Conservation (phyloP, 169 alveolate genomes). For the Plasmodium sp. region DNA sequence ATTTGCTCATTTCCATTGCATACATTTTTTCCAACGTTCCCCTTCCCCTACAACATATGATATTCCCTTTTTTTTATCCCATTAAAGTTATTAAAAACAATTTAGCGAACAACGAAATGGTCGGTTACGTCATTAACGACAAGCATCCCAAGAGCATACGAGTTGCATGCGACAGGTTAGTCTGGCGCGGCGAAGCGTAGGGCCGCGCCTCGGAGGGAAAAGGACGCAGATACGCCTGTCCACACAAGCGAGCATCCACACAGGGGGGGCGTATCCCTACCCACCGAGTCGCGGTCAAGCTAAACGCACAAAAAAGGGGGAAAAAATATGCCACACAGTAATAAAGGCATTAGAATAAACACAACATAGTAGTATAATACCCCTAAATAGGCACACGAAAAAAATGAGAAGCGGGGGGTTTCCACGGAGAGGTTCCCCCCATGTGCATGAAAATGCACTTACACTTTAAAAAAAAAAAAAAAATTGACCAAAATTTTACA, state of each 20-base stretch:
- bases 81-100: slow-evolving; percentile 85
- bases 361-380: neutral
- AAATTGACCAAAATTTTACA: neutral
- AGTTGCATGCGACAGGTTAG: slow-evolving; percentile 91
- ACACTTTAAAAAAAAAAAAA: neutral
- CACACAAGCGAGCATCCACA: neutral
- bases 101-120: slow-evolving; percentile 89
- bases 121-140: slow-evolving; percentile 93
- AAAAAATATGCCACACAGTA: neutral
- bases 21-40: neutral
- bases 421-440: neutral
- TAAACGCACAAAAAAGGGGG: neutral
- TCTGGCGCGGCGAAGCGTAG: neutral
- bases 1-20: neutral
- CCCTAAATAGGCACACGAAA: neutral
- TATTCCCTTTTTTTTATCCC: neutral
- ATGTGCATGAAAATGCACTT: neutral
- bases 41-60: neutral
- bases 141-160: slow-evolving; percentile 93
- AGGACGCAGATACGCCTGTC: neutral
- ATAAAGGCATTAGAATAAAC: neutral
- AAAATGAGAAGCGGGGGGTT: neutral
- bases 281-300: neutral
- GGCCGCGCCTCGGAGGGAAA: neutral
- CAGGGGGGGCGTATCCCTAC: neutral